Base-by-base conservation (phyloP, 2,329 filamentous ascomycete species). In the Metarhizium robertsii region DNA sequence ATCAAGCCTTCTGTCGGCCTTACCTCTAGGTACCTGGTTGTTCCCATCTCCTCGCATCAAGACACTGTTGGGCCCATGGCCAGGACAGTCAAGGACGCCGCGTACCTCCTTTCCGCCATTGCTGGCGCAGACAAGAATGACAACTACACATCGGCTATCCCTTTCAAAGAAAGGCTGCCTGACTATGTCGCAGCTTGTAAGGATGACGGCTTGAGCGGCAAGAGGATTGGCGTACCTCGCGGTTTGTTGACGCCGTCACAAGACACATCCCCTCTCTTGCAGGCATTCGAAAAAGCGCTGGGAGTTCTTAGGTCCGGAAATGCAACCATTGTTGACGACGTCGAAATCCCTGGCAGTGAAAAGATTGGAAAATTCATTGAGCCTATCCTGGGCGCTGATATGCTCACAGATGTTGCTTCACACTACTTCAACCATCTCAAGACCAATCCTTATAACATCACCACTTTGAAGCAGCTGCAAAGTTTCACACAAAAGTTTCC, bases 1-100 rank as follows among this genome's bases (percentile, higher is more conserved):
- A 83, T 89, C 65, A 86, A 85, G 64, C 83, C 85, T 1, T 85
- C 83, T 0, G 80, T 87, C 1, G 85, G 85, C 0, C 71, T 88
- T 3, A 86, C 80, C 0, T 84, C 81, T 1, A 72, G 81, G 14
- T 70, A 76, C 58, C 72, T 85, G 4, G 84, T 86, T 1, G 80
- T 88, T n/a, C 84, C 85, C 0, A 81, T 88, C 6, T 80, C 76
- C 14, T 67, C 76, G 43, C 78, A 83, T 61, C 81, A 85, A 60
- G 86, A 88, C 61, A 82, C 79, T 0, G 74, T 88, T 1, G 85
- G 85, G 0, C 74, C 78, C 0, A 83, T 88, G 66, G 81, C 79
- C 0, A 76, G 79, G 46, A 86, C 79, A 0, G 79, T 88, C 2
- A 75, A 76, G 16, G 86, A 89, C 63, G 84, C 84, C 0, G 79